Base-by-base conservation (phyloP, 2,329 filamentous ascomycete genomes). In the Colletotrichum sp. region DNA sequence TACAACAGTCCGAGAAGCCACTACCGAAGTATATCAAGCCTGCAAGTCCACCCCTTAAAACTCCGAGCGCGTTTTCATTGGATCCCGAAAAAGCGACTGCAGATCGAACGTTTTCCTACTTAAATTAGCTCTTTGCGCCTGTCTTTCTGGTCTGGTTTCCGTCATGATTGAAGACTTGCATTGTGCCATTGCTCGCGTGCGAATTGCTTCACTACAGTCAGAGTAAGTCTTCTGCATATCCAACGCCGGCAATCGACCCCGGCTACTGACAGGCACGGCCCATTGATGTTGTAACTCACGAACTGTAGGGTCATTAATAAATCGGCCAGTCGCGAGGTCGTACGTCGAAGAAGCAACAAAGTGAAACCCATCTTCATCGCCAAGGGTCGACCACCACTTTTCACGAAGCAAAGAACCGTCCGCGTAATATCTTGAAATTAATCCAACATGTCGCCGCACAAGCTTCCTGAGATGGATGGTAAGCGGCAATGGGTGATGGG, bases 131-230 rank as follows among this genome's bases (percentile, higher is more conserved):
- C 52, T 34, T 32, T 65, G 55, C 24, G 57, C 26, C 55, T 66
- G 70, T 52, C 71, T 66, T 61, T 48, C 16, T 48, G 30, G 4
- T 59, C 68, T 13, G 16, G 12, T 52, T 67, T 68, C 52, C 78
- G 80, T 74, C 61, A 85, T 85, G 82, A 82, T 84, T 52, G 83
- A 86, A 57, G 85, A 88, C 63, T 81, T 89, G 55, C 85, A 87
- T 77, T 79, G 82, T 43, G 83, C 86, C 48, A 80, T 90, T 43
- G 83, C 85, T 72, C 86, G 87, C 68, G 83, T 90, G 75, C 87
- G 88, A 77, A 86, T 90, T 76, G 87, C 87, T 32, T 84, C 88
- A 32, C 81, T 89, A 43, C 86, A 88, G 80, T 85, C 84, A 60
- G 82, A 88, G 88, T 90, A 82, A 79, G 88, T 85, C 14, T 30